Evolutionary conservation across 2,329 filamentous ascomycete genomes (phyloP).

Genomic region (Diplocarpon rosae): DNA sequence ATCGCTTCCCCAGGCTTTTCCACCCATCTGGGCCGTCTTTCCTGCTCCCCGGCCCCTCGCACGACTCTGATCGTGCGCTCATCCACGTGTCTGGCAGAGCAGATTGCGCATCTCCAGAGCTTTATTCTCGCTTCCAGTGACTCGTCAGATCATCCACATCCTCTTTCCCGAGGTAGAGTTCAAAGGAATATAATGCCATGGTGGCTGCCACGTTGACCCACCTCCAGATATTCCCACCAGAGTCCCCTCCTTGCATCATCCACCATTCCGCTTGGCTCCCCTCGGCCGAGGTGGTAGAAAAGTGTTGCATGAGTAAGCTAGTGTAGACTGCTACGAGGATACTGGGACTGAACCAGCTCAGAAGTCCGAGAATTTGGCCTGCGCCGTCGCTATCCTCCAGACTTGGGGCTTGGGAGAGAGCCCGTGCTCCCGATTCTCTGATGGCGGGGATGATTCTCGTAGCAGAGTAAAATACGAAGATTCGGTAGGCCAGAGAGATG

Average conservation of each 20-base stretch:
- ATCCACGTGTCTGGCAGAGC: conserved; percentile 5
- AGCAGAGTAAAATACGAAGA: conserved; percentile 90
- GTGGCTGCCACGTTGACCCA: conserved; percentile 89
- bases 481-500: conserved; percentile 85
- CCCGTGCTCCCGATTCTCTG: conserved; percentile 72
- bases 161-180: conserved; percentile 76
- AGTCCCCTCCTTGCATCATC: conserved; percentile 72
- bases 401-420: conserved; percentile 72
- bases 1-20: not conserved
- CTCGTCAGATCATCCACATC: conserved; percentile 64
- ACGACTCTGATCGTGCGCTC: not conserved
- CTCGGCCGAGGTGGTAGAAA: conserved; percentile 59
- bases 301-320: conserved; percentile 89
- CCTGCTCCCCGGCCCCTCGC: not conserved
- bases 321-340: conserved; percentile 96
- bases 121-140: conserved; percentile 91
- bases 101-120: not conserved
- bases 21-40: not conserved
- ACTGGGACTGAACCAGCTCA: conserved; percentile 90
- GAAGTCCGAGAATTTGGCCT: conserved; percentile 65
- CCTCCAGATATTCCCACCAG: conserved; percentile 77
- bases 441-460: conserved; percentile 94
- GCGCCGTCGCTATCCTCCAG: conserved; percentile 79
- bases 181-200: conserved; percentile 81
- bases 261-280: conserved; percentile 62